Percentiles rank a stretch among this genome's conserved stretches.
Conservation (phyloP, 1,139 yeast genomes). For the Saccharomyces pastorianus region DNA sequence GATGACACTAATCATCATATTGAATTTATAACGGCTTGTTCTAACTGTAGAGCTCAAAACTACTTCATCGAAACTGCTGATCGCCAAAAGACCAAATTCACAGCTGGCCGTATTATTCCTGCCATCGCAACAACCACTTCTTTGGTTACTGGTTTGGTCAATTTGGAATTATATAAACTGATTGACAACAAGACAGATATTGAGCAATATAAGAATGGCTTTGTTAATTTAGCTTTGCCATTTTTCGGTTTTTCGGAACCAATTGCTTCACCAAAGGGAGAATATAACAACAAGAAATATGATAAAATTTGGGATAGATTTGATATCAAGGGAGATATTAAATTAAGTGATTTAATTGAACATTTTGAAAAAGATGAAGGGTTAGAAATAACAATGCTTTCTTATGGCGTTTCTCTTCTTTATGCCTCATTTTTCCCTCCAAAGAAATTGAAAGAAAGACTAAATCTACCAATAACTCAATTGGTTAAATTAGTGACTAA, state of each 20-base stretch:
- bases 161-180: slow-evolving; percentile 85
- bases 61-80: slow-evolving; percentile 79
- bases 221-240: slow-evolving; percentile 87
- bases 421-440: slow-evolving; percentile 94
- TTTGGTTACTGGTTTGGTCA: slow-evolving; percentile 87
- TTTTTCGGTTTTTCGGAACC: slow-evolving; percentile 97
- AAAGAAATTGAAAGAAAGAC: slow-evolving; percentile 75
- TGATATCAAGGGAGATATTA: slow-evolving; percentile 68
- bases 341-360: slow-evolving; percentile 67
- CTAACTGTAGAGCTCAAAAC: slow-evolving; percentile 90
- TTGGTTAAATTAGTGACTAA: slow-evolving; percentile 76
- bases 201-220: slow-evolving; percentile 91
- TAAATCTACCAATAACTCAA: slow-evolving; percentile 57
- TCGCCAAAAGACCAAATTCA: slow-evolving; percentile 66
- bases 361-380: slow-evolving; percentile 77
- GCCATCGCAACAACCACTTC: slow-evolving; percentile 99
- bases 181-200: slow-evolving; percentile 62
- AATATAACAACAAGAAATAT: slow-evolving; percentile 70
- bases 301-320: slow-evolving; percentile 96
- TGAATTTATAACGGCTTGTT: slow-evolving; percentile 93
- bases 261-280: slow-evolving; percentile 70
- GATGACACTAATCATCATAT: slow-evolving; percentile 95
- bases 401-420: slow-evolving; percentile 80
- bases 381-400: slow-evolving; percentile 79
- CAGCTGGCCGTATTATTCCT: slow-evolving; percentile 93